These are phyloP conservation scores for Arabidopsis lyrata DNA, from an alignment of 441 rosid species.

Conservation along the genomic window DNA sequence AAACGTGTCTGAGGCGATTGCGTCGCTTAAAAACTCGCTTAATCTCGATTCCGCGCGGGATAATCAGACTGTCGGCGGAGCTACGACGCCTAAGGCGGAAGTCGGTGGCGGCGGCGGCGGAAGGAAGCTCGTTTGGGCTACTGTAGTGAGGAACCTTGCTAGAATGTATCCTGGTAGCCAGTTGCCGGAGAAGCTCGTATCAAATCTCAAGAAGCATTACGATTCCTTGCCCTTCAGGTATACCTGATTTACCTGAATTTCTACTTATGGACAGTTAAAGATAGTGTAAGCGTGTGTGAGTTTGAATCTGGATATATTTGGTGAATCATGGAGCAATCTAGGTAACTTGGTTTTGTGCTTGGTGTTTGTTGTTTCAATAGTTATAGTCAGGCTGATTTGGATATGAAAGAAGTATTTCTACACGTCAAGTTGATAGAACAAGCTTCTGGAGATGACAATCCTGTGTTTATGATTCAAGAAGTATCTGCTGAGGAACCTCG, in stretches of 20 bases:
- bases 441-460: slow-evolving; percentile 79
- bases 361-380: slow-evolving; percentile 50
- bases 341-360: slow-evolving; percentile 17
- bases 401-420: slow-evolving; percentile 91
- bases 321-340: slow-evolving; percentile 16
- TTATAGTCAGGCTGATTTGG: slow-evolving; percentile 88
- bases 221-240: slow-evolving; percentile 96
- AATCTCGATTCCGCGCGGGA: slow-evolving; percentile 73
- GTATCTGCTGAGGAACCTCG: slow-evolving; percentile 61
- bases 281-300: slow-evolving; percentile 9
- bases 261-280: slow-evolving; percentile 28
- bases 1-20: slow-evolving; percentile 87
- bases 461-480: slow-evolving; percentile 78
- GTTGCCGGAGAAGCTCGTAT: slow-evolving; percentile 95
- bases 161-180: slow-evolving; percentile 94
- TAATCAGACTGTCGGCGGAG: slow-evolving; percentile 35
- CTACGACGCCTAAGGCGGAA: slow-evolving; percentile 39
- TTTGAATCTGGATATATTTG: slow-evolving; percentile 19
- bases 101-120: slow-evolving; percentile 52
- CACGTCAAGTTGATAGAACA: slow-evolving; percentile 94
- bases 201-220: slow-evolving; percentile 88
- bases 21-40: slow-evolving; percentile 86
- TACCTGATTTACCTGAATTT: slow-evolving; percentile 33
- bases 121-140: slow-evolving; percentile 85
- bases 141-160: slow-evolving; percentile 83